Conservation (phyloP, 108 stramenopile species). For the Mediolabrus comicus region DNA sequence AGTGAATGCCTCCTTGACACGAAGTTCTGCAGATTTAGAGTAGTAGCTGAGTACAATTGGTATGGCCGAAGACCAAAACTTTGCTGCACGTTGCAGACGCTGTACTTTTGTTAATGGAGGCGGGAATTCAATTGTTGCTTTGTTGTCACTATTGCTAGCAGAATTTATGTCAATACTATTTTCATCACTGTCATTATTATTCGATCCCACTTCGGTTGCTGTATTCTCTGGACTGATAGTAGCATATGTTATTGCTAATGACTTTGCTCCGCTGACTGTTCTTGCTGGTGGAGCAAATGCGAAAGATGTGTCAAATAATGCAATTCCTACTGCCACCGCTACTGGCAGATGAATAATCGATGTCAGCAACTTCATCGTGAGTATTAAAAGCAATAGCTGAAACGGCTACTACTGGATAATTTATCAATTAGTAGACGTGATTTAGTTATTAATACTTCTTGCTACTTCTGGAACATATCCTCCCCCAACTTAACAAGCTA, state of each 20-base stretch:
- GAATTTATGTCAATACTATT: background rate
- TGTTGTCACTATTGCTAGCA: background rate
- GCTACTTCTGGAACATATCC: no score
- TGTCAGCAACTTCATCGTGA: no score
- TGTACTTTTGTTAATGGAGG: conserved; percentile 65
- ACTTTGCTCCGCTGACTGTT: background rate
- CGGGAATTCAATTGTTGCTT: conserved; percentile 60
- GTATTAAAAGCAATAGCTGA: no score
- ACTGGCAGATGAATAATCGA: no score
- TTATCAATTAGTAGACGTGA: no score
- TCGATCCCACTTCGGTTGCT: background rate
- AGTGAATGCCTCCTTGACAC: conserved; percentile 59
- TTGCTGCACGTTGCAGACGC: conserved; percentile 67
- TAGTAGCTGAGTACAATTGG: conserved; percentile 82
- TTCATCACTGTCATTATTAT: background rate
- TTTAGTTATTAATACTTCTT: no score
- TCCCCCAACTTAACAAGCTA: no score
- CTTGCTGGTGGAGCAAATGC: background rate
- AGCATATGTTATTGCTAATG: background rate
- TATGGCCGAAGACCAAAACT: conserved; percentile 78
- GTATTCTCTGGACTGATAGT: background rate
- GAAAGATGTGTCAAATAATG: background rate
- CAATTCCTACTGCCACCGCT: background rate
- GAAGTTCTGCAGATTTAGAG: conserved; percentile 61
- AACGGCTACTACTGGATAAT: no score